phyloP scores from a whole-genome alignment of 345 rosid genomes.

The Populus davidiana region DNA sequence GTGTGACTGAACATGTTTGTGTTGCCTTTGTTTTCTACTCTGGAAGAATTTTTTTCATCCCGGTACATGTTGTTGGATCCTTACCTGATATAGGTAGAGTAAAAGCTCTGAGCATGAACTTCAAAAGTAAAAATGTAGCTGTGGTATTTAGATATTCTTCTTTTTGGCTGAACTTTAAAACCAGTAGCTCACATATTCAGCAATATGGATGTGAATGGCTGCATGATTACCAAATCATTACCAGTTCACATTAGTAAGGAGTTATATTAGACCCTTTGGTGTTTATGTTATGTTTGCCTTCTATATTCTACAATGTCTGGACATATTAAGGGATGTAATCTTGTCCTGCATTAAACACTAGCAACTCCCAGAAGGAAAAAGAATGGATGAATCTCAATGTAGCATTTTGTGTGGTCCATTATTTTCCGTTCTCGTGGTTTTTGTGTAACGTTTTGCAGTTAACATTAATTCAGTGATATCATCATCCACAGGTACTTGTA shows the following conservation, averaged over 20 bases:
- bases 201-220: background rate
- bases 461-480: background rate
- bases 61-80: no score
- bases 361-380: background rate
- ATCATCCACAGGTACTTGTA: slow-evolving; percentile 59
- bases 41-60: background rate
- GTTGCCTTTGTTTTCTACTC: background rate
- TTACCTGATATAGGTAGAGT: background rate
- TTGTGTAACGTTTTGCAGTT: background rate
- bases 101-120: background rate
- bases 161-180: background rate
- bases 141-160: background rate
- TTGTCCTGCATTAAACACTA: background rate
- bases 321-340: background rate
- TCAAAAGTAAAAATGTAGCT: background rate
- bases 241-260: no score
- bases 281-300: background rate
- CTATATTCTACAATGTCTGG: background rate
- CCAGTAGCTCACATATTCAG: background rate
- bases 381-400: background rate
- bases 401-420: background rate
- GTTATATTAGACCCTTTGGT: background rate
- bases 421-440: background rate
- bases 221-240: background rate
- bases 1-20: background rate